phyloP scores from a whole-genome alignment of 257 asterid species.

The Marsdenia floribunda region DNA sequence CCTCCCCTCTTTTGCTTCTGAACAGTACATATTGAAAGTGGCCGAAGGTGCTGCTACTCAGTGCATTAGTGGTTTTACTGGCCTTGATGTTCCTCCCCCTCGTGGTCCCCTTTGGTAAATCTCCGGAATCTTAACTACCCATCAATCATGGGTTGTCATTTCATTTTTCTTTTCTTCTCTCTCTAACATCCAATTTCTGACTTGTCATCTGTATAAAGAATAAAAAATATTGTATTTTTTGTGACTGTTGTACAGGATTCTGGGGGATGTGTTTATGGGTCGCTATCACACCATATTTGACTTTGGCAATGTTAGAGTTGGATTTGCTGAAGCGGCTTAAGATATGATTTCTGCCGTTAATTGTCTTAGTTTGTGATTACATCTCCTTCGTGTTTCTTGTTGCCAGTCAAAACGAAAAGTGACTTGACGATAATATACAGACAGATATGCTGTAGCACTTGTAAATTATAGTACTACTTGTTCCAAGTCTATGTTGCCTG shows the following conservation, averaged over 20 bases:
- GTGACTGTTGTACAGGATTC: constrained; percentile 50
- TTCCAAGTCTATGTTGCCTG: not conserved
- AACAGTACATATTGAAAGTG: constrained; percentile 82
- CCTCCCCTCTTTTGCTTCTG: not conserved
- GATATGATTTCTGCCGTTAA: not conserved
- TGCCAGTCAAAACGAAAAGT: not conserved
- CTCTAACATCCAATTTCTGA: not conserved
- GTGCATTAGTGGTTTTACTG: constrained; percentile 92
- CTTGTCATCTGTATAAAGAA: not conserved
- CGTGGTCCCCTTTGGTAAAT: constrained; percentile 97
- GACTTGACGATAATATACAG: not conserved
- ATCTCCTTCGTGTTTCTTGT: not conserved
- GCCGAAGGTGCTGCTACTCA: constrained; percentile 85
- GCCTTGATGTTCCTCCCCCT: constrained; percentile 87
- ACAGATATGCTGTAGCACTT: not conserved
- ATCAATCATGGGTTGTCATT: too few species aligned
- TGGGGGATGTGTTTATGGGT: constrained; percentile 97
- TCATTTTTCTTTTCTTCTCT: not conserved
- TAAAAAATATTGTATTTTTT: not conserved
- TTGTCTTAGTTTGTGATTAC: not conserved
- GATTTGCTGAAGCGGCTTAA: constrained; percentile 96
- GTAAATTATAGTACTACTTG: not conserved
- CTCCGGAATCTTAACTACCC: not conserved
- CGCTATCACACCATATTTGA: constrained; percentile 92
- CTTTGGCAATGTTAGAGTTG: constrained; percentile 62